Percentiles rank a stretch among this genome's conserved stretches.
phyloP scores from a whole-genome alignment of 176 grass and related monocot species.

The Juncus effusus region DNA sequence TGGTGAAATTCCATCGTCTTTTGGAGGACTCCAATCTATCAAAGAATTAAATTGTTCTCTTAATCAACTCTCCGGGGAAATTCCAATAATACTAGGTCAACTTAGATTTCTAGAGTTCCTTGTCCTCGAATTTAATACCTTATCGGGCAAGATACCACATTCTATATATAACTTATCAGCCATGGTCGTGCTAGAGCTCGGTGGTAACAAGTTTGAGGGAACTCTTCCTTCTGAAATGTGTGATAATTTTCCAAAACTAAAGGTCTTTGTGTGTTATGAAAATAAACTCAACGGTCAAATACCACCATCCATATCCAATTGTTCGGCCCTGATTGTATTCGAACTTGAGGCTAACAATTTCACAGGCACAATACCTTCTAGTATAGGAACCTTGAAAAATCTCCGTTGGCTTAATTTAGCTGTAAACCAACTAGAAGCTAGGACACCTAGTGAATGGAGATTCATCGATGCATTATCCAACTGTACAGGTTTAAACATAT shows the following conservation, averaged over 20 bases:
- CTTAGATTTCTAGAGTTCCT: conserved; percentile 23
- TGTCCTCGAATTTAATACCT: conserved; percentile 15
- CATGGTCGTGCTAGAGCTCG: background rate
- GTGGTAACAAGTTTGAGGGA: conserved; percentile 16
- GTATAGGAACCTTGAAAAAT: conserved; percentile 23
- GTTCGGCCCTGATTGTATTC: conserved; percentile 10
- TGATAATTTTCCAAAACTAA: conserved; percentile 18
- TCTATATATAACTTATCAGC: conserved; percentile 35
- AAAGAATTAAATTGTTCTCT: too few species aligned
- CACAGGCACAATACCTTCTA: conserved; percentile 23
- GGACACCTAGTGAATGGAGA: conserved; percentile 5
- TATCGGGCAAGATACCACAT: conserved; percentile 26
- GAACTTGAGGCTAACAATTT: conserved; percentile 14
- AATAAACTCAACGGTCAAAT: conserved; percentile 26
- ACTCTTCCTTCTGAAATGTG: conserved; percentile 29
- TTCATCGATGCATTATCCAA: conserved; percentile 24
- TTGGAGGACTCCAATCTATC: conserved; percentile 14
- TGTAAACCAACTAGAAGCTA: conserved; percentile 20
- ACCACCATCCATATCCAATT: conserved; percentile 29
- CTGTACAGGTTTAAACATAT: conserved; percentile 13
- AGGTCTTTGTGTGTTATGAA: background rate
- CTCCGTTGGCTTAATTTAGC: conserved; percentile 1
- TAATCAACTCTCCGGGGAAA: background rate
- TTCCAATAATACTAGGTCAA: conserved; percentile 7
- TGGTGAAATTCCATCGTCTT: conserved; percentile 28